phyloP scores from a whole-genome alignment of 108 stramenopile species.

The Pseudonitzschia multiseries region DNA sequence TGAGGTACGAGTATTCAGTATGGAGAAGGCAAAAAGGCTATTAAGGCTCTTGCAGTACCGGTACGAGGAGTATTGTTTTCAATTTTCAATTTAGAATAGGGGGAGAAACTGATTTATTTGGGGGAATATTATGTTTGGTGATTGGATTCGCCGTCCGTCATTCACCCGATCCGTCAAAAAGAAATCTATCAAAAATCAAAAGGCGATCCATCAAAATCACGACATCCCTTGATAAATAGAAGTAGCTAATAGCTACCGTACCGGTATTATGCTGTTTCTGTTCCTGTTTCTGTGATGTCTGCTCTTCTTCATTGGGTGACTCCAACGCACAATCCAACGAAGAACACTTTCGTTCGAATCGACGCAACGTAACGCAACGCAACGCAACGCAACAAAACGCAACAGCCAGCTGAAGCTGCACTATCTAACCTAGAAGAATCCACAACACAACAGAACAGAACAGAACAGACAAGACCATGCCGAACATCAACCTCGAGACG shows the following conservation, averaged over 20 bases:
- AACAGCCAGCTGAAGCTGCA: too few relatives aligned
- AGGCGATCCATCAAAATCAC: neutral
- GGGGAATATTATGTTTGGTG: too few relatives aligned
- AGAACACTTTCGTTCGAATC: neutral
- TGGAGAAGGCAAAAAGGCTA: too few relatives aligned
- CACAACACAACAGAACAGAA: neutral
- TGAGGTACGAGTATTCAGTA: too few relatives aligned
- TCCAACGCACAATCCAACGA: neutral
- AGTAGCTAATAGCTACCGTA: neutral
- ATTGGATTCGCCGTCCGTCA: neutral
- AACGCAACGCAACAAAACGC: neutral
- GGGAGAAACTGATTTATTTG: too few relatives aligned
- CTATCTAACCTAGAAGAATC: too few relatives aligned
- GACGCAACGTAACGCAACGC: neutral
- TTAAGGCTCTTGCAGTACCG: too few relatives aligned
- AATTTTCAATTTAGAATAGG: too few relatives aligned
- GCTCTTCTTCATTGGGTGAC: neutral
- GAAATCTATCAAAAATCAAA: neutral
- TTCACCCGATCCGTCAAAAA: neutral
- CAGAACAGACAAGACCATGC: neutral
- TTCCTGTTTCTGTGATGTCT: neutral
- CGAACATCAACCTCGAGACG: conserved; percentile 22
- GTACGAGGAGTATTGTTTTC: too few relatives aligned
- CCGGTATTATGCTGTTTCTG: neutral
- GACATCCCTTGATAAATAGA: neutral